These are phyloP conservation scores for Trichothecium sympodiale DNA, from an alignment of 2,329 filamentous ascomycete species.

Conservation along the genomic window DNA sequence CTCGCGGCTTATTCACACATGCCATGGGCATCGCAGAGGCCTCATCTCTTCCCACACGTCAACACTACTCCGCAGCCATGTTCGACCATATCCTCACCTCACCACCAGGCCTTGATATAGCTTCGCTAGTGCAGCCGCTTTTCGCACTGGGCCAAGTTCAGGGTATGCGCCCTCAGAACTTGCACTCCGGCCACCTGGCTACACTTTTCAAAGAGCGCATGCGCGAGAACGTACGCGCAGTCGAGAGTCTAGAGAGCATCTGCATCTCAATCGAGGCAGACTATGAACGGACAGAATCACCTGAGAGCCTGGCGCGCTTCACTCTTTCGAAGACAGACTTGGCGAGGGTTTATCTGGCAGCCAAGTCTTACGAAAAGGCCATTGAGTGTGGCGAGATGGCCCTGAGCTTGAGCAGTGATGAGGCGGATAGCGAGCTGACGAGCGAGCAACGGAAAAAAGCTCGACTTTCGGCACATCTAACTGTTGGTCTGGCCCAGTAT, in stretches of 20 bases:
- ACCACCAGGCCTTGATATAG: constrained; percentile 36
- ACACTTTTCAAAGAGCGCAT: constrained; percentile 76
- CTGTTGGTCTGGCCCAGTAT: constrained; percentile 73
- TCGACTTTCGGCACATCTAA: constrained; percentile 75
- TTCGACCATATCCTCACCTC: constrained; percentile 70
- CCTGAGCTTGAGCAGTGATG: constrained; percentile 65
- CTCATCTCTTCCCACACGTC: constrained; percentile 59
- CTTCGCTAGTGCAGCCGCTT: constrained; percentile 69
- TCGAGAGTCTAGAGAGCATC: constrained; percentile 51
- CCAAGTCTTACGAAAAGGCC: constrained; percentile 53
- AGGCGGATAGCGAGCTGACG: constrained; percentile 54
- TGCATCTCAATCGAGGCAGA: constrained; percentile 64
- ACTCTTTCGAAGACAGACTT: constrained; percentile 79
- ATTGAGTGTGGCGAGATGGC: constrained; percentile 73
- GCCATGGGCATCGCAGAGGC: constrained; percentile 87
- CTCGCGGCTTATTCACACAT: constrained; percentile 78
- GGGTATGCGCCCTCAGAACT: constrained; percentile 56
- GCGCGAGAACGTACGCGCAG: constrained; percentile 53
- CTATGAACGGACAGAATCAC: constrained; percentile 75
- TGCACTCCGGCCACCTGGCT: constrained; percentile 65
- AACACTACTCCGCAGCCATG: constrained; percentile 67
- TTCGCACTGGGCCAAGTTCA: constrained; percentile 80
- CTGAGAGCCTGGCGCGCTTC: constrained; percentile 61
- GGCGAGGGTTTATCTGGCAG: constrained; percentile 69
- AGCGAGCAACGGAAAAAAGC: constrained; percentile 56